Conservation (phyloP, 352 stramenopile genomes). For the Phytophthora boehmeriae region DNA sequence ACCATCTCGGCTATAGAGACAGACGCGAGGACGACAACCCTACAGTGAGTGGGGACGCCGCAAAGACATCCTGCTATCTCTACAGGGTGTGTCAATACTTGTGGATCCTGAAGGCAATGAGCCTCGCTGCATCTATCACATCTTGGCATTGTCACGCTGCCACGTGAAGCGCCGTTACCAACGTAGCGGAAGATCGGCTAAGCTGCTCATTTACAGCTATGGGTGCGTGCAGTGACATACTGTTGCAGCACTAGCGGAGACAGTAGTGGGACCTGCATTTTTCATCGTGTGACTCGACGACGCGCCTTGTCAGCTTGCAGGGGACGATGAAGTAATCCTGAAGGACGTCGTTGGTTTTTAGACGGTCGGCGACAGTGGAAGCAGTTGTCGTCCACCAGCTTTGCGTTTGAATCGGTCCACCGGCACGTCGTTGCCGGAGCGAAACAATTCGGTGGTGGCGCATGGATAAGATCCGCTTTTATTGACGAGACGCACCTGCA, state of each 20-base stretch:
- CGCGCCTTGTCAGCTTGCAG: background rate
- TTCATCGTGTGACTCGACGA: constrained; percentile 15
- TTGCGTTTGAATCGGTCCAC: background rate
- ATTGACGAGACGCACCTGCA: background rate
- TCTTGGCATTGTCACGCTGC: constrained; percentile 4
- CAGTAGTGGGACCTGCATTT: constrained; percentile 19
- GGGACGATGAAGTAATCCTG: background rate
- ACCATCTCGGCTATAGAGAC: constrained; percentile 9
- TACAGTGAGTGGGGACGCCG: background rate
- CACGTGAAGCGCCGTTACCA: constrained; percentile 18
- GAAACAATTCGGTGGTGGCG: background rate
- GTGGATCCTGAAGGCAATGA: background rate
- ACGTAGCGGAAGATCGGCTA: constrained; percentile 25
- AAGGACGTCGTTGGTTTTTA: background rate
- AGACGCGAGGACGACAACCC: background rate
- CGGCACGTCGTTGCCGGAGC: background rate
- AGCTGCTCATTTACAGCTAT: constrained; percentile 3
- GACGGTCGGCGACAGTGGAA: background rate
- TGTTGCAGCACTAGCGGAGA: constrained; percentile 5
- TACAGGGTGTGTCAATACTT: background rate
- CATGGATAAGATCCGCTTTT: background rate
- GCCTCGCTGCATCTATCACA: constrained; percentile 11
- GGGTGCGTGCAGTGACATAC: background rate
- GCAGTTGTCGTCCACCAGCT: constrained; percentile 1
- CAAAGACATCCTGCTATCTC: constrained; percentile 29